Base-by-base conservation (phyloP, 257 asterid genomes). In the Echium plantagineum region DNA sequence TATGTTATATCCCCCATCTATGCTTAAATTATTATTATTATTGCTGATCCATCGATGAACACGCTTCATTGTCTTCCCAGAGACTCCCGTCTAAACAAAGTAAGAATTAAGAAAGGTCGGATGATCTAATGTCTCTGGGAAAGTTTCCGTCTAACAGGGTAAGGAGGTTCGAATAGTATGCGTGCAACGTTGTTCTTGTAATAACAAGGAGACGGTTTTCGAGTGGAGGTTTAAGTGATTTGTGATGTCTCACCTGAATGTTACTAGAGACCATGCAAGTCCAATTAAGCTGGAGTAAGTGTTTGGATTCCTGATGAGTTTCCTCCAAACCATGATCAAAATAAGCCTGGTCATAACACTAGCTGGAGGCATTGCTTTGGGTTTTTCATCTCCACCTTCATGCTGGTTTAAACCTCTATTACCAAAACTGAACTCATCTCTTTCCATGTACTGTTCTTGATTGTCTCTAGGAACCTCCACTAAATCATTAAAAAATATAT, bases 271-370 rank as follows among this genome's bases (percentile, higher is more conserved):
- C 98, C 98, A 91, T 6, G 68, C 81, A 35, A 91, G 71, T 0
- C 95, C 98, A 71, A 88, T 71, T 46, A 91, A 72, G 79, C 96
- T 91, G 21, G 98, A 91, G 15, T 91, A 91, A 69, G 95, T 91
- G 82, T 91, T 91, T 67, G 98, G 98, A 19, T 91, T 88, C 66
- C 98, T 85, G 46, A 91, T 91, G 58, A 91, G 90, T 66, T 91
- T 91, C 32, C 96, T 88, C 98, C 98, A 88, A 26, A 91, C 98
- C 98, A 91, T 91, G 61, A 91, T 85, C 75, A 91, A 69, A 15
- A 91, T 91, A 3, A 91, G 89, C 85, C 96, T 85, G 31, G 98
- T 91, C 98, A 91, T 88, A 38, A 91, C 98, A 68, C 94, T 88
- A 20, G 96, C 71, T 18, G 98, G 98, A 59, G 98, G 96, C 96